Base-by-base conservation (phyloP, 2,329 filamentous ascomycete genomes). In the Aspergillus ochraceus region DNA sequence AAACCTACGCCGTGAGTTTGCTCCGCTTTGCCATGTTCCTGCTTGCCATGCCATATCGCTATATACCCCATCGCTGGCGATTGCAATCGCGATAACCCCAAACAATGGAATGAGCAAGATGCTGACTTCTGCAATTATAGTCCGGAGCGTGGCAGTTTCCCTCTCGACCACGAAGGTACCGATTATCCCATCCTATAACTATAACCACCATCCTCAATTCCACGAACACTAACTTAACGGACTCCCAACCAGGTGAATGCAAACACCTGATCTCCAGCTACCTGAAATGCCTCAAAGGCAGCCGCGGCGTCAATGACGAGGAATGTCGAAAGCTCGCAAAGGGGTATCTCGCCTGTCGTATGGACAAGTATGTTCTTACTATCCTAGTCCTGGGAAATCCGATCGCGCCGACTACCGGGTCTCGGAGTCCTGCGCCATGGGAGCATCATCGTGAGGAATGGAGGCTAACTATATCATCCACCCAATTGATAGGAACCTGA, bases 121-220 rank as follows among this genome's bases (percentile, higher is more conserved):
- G 24, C 47, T 59, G 47, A 58, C 57, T 62, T 49, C 6, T 54
- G 10, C 1, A n/a, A 2, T 26, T 32, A 2, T 59, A 95, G 91
- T 59, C 94, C 94, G 5, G 90, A 97, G 75, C 88, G 93, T 69
- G 94, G 94, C 58, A 96, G 91, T 70, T 98, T 98, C 72, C 94
- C 94, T n/a, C 86, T 98, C 58, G 94, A 98, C 76, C 93, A 97
- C 70, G 92, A 97, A 76, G 92, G 86, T 88, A 79, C 39, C 56
- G 46, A 46, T 50, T 49, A 36, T 42, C 12, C 51, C 42, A 24
- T 29, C 10, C 29, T 14, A 19, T 24, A 12, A 17, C 17, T 12
- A 19, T 24, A 12, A 36, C 11, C 26, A 29, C 55, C 26, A 6
- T 14, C 19, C 9, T 49, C 36, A 8, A 32, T 26, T 2, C 11